Conservation (phyloP, 768 basidiomycete species). For the Lanmaoa pseudosensibilis region DNA sequence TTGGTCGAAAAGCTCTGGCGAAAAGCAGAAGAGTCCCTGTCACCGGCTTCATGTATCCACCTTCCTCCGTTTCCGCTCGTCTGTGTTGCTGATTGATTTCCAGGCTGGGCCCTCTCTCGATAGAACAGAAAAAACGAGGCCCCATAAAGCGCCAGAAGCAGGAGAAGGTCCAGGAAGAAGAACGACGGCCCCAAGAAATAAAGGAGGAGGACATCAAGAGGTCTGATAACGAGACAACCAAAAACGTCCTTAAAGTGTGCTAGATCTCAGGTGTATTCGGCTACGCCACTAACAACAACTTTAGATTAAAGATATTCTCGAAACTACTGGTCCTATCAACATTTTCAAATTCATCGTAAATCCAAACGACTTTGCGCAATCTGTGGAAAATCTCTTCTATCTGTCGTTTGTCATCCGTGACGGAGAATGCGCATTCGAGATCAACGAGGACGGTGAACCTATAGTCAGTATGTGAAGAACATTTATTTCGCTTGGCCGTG, state of each 20-base stretch:
- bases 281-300: not conserved
- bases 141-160: conserved; percentile 60
- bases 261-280: not conserved
- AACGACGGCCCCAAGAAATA: conserved; percentile 74
- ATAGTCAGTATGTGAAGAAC: conserved; percentile 58
- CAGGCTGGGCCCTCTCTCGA: conserved; percentile 89
- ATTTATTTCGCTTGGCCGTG: not conserved
- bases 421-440: conserved; percentile 74
- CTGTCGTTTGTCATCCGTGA: conserved; percentile 90
- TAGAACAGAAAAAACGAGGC: conserved; percentile 79
- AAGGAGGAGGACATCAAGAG: conserved; percentile 80
- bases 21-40: conserved; percentile 78
- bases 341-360: conserved; percentile 88
- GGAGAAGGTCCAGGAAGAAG: conserved; percentile 70
- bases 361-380: conserved; percentile 87
- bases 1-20: conserved; percentile 81
- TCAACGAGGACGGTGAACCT: conserved; percentile 66
- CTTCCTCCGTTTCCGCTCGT: not conserved
- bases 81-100: conserved; percentile 15
- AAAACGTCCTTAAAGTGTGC: conserved; percentile 74
- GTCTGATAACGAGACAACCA: conserved; percentile 86
- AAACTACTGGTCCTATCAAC: conserved; percentile 56
- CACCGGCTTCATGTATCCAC: conserved; percentile 83
- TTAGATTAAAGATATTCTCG: conserved; percentile 65
- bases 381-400: conserved; percentile 96